Percentiles rank a stretch among this genome's conserved stretches.
These are phyloP conservation scores for Immersiella caudata DNA, from an alignment of 495 filamentous ascomycete genomes.

Conservation along the genomic window DNA sequence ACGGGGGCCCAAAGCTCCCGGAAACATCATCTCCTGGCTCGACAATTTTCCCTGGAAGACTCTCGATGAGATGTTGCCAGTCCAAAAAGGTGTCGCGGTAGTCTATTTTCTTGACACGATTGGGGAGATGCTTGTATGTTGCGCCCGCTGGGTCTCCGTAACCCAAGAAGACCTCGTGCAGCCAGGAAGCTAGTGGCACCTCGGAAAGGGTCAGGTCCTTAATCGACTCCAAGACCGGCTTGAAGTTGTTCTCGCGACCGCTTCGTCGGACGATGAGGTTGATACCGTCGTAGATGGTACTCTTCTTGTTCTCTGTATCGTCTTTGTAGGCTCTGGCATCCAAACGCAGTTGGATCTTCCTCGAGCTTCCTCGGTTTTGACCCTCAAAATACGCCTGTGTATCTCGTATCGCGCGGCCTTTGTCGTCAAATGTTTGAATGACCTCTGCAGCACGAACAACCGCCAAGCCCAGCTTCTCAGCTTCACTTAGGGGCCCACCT, in stretches of 20 bases:
- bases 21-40: conserved; percentile 71
- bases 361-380: conserved; percentile 51
- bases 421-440: conserved; percentile 85
- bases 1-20: conserved; percentile 83
- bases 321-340: conserved; percentile 78
- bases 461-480: conserved; percentile 64
- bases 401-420: conserved; percentile 75
- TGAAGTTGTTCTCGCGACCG: conserved; percentile 96
- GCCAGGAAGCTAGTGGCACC: conserved; percentile 84
- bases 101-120: conserved; percentile 75
- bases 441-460: conserved; percentile 83
- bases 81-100: conserved; percentile 93
- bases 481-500: conserved; percentile 51
- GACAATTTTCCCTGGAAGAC: conserved; percentile 79
- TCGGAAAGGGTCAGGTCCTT: conserved; percentile 83
- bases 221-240: conserved; percentile 88
- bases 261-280: conserved; percentile 86
- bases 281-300: conserved; percentile 75
- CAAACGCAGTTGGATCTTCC: conserved; percentile 77
- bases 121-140: conserved; percentile 80
- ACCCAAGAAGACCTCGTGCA: conserved; percentile 95
- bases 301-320: conserved; percentile 75
- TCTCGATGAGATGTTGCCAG: conserved; percentile 91
- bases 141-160: conserved; percentile 91
- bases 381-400: conserved; percentile 46